These are phyloP conservation scores for Babesia gibsoni DNA, from an alignment of 169 alveolate genomes.

Conservation along the genomic window DNA sequence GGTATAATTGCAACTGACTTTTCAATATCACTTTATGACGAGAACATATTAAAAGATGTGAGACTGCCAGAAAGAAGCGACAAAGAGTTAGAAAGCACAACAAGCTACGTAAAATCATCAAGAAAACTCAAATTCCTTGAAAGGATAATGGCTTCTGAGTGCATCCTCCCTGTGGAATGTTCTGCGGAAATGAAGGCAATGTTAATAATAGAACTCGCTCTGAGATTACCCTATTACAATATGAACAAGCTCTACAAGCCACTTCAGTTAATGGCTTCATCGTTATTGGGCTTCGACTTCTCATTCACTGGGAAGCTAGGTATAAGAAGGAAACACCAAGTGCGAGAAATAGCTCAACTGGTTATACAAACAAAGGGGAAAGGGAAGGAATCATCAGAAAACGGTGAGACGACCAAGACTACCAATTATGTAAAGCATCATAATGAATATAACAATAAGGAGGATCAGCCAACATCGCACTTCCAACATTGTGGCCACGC, in stretches of 20 bases:
- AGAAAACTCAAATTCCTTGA: too few relatives aligned
- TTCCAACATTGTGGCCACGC: too few relatives aligned
- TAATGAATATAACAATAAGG: neutral
- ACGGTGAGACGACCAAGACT: conserved; percentile 23
- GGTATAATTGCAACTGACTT: neutral
- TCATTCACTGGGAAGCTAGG: conserved; percentile 76
- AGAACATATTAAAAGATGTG: neutral
- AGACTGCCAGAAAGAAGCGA: too few relatives aligned
- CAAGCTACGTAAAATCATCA: too few relatives aligned
- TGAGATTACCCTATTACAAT: conserved; percentile 66
- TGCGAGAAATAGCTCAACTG: conserved; percentile 62
- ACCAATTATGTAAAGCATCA: neutral
- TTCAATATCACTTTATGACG: neutral
- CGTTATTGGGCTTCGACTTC: conserved; percentile 52
- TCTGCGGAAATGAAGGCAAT: conserved; percentile 49
- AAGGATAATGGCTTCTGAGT: conserved; percentile 10
- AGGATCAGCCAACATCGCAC: conserved; percentile 13
- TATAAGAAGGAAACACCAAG: conserved; percentile 69
- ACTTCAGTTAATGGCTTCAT: conserved; percentile 34
- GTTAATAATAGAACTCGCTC: conserved; percentile 61
- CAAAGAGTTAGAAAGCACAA: too few relatives aligned
- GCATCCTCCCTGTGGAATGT: conserved; percentile 23
- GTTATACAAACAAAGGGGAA: conserved; percentile 51
- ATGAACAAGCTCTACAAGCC: conserved; percentile 49
- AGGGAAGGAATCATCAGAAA: conserved; percentile 23